Conservation (phyloP, 2,329 filamentous ascomycete species). For the Pseudopithomyces chartarum region DNA sequence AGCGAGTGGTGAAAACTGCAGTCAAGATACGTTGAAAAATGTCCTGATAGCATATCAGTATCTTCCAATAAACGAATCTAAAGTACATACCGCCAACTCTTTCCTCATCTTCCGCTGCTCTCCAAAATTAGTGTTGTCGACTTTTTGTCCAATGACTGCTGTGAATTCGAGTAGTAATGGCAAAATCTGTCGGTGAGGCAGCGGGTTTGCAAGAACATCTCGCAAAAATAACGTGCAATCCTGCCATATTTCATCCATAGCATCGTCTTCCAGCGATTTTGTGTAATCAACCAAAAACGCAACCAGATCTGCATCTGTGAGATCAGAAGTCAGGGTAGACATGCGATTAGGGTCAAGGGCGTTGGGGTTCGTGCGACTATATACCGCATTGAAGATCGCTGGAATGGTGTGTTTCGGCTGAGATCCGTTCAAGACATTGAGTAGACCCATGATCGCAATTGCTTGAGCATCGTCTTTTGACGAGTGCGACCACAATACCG, state of each 20-base stretch:
- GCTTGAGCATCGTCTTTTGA: constrained; percentile 57
- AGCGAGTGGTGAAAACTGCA: constrained; percentile 91
- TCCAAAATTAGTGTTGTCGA: constrained; percentile 97
- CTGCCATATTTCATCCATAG: constrained; percentile 97
- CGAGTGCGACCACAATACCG: constrained; percentile 76
- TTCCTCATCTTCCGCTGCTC: constrained; percentile 91
- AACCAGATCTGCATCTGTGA: constrained; percentile 83
- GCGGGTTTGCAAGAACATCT: constrained; percentile 89
- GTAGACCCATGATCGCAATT: constrained; percentile 76
- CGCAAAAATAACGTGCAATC: constrained; percentile 91
- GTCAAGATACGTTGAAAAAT: constrained; percentile 85
- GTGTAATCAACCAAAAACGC: constrained; percentile 91
- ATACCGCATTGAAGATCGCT: constrained; percentile 93
- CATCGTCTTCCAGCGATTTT: constrained; percentile 88
- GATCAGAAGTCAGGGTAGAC: constrained; percentile 84
- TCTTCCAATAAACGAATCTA: background rate
- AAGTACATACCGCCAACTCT: constrained; percentile 77
- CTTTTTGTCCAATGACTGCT: constrained; percentile 87
- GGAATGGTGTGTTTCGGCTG: constrained; percentile 90
- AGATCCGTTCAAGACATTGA: constrained; percentile 90
- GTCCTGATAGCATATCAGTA: constrained; percentile 62
- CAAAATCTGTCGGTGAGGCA: constrained; percentile 90
- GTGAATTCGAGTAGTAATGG: constrained; percentile 87
- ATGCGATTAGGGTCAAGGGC: constrained; percentile 79
- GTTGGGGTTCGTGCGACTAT: constrained; percentile 85